Evolutionary conservation across 352 stramenopile species (phyloP), one percentile per base, ranked within the genome.

Genomic region (Globisporangium iwayamae): DNA sequence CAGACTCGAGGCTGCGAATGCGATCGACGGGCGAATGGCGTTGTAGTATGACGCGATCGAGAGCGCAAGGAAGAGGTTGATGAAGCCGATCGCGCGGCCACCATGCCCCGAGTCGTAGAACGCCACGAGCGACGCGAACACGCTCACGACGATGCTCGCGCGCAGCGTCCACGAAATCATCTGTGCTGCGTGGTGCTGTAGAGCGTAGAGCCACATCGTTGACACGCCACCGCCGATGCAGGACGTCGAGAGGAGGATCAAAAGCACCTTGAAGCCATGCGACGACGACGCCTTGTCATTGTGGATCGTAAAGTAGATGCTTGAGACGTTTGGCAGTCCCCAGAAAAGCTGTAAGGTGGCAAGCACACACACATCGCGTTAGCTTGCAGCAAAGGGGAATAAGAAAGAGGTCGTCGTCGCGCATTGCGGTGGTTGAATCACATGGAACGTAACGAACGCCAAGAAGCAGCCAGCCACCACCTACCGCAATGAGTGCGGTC

Each of bases 291-390:
- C 69, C 30, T 73, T 70, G 16, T 84, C 80, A 16, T 71, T 67
- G 55, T 96, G 87, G 14, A 78, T 72, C 18, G 87, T 96, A 57
- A 96, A 96, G 71, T 90, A 85, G 56, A 93, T 78, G 43, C 78
- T 83, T 7, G 78, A 88, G 2, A 82, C 69, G 53, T 93, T 94
- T 25, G 87, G 87, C 8, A 92, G 63, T 4, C 87, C 87, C 54
- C 86, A 86, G 30, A 83, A 75, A 16, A 93, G 61, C 87, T 96
- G 63, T n/a, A n/a, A 10, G 4, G 14, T 55, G 10, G 48, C 9
- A 13, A 55, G 2, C 28, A 59, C 62, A 39, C 25, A 58, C 9
- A 48, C 32, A 60, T 2, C 13, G 1, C 11, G n/a, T 32, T 14
- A 41, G 22, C 18, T 4, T 41, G 36, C 36, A 41, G 10, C 36